Evolutionary conservation across 2,329 filamentous ascomycete genomes (phyloP), one percentile per base, ranked within the genome.

Genomic region (Calonectria multiphialidica): DNA sequence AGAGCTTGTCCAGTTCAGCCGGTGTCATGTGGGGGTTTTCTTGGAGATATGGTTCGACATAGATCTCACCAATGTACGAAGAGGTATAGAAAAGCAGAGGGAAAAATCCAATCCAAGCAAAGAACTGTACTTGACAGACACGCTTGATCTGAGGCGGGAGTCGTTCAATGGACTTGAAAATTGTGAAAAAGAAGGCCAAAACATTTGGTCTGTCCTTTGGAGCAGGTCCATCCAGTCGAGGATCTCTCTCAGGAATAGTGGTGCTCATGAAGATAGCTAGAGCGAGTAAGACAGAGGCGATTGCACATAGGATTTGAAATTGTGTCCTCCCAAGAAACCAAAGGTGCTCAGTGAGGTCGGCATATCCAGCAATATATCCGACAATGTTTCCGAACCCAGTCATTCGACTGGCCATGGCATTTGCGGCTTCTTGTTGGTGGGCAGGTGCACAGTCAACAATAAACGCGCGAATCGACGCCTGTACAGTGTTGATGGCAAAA

Each of bases 401-500:
- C 70, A 96, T 90, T 64, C 96, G 92, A 80, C 95, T 96, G 23
- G 96, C 95, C 96, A 97, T 98, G 47, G 96, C 93, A 84, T 98
- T 98, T 67, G 96, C 96, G 44, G 93, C 89, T 83, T 98, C 96
- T 85, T 98, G 96, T 82, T 98, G 96, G 80, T 98, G 96, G 1
- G 94, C 91, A 0, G 97, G 97, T 0, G 95, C 94, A 80, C 95
- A 96, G 81, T 98, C 96, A 28, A 98, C 94, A 67, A 98, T 98
- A 81, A 97, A 98, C 28, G 96, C 95, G 75, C 96, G 91, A 80
- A 98, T 94, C 5, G 92, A 94, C 61, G 97, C 96, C 89, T 98
- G 96, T 40, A 98, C 95, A 90, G 96, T 97, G 84, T 98, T 98
- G 86, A 98, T 97, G 79, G 96, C 92, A 83, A 98, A 97, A 82